phyloP scores from a whole-genome alignment of 371 early-diverging fungal genomes.

The Quaeritorhiza haematococci region DNA sequence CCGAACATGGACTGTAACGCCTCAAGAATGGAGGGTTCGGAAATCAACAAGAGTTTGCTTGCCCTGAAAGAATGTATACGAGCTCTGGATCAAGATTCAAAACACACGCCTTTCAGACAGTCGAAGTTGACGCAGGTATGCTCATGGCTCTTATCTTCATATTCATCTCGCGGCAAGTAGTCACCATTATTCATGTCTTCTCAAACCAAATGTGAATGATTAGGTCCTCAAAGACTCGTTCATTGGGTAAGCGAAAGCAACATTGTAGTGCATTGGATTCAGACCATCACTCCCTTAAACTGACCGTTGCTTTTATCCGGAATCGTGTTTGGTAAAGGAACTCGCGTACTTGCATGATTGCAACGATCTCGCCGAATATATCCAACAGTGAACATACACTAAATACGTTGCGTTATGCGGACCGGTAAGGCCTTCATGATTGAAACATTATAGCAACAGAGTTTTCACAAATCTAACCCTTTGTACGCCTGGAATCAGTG shows the following conservation, averaged over 20 bases:
- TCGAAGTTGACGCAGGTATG: conserved; percentile 90
- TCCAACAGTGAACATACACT: conserved; percentile 94
- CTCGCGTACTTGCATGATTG: conserved; percentile 95
- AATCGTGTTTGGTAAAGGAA: conserved; percentile 45
- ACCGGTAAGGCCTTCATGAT: conserved; percentile 50
- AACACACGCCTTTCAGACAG: conserved; percentile 95
- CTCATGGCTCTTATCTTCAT: not conserved
- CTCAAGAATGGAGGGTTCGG: conserved; percentile 90
- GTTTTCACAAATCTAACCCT: not conserved
- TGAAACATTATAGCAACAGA: not conserved
- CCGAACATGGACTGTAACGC: not conserved
- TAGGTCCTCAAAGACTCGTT: conserved; percentile 95
- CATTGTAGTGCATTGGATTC: not conserved
- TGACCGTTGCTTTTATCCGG: not conserved
- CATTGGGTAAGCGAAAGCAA: conserved; percentile 60
- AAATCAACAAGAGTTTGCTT: conserved; percentile 96
- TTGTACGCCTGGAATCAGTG: too few relatives aligned
- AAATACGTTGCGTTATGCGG: conserved; percentile 97
- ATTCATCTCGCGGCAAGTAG: not conserved
- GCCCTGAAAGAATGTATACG: conserved; percentile 97
- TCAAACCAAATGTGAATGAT: not conserved
- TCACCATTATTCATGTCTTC: not conserved
- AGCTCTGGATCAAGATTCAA: conserved; percentile 87
- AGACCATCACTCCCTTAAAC: not conserved
- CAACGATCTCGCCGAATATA: conserved; percentile 89